A percentile compares a stretch with the other conserved stretches of the same genome.
Conservation (phyloP, 2,329 filamentous ascomycete genomes). For the Drechslerella coelobrocha region DNA sequence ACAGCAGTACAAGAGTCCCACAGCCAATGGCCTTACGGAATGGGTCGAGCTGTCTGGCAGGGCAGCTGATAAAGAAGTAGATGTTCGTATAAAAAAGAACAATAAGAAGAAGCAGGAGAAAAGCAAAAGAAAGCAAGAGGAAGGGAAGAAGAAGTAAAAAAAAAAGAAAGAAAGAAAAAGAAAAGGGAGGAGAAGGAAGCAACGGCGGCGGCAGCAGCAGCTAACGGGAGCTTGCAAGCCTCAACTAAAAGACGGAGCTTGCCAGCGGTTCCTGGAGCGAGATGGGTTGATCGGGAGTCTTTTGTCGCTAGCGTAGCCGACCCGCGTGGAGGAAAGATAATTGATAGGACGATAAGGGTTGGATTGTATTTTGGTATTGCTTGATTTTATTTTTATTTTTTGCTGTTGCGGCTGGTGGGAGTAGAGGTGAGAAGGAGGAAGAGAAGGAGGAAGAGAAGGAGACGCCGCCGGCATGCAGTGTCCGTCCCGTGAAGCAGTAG, state of each 20-base stretch:
- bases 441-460: too few species aligned
- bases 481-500: background rate
- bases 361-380: too few species aligned
- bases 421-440: too few species aligned
- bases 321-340: too few species aligned
- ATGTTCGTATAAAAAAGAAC: background rate
- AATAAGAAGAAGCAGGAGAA: background rate
- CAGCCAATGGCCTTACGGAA: background rate
- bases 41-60: background rate
- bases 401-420: too few species aligned
- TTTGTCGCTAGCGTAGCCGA: background rate
- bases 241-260: background rate
- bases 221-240: background rate
- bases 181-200: background rate
- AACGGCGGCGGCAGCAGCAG: too few species aligned
- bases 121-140: background rate
- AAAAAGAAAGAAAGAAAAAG: background rate
- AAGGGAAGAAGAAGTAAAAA: background rate
- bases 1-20: background rate
- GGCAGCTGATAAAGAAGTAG: background rate
- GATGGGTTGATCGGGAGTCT: background rate
- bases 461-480: too few species aligned
- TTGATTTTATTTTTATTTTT: too few species aligned
- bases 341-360: too few species aligned
- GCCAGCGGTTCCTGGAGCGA: background rate